Evolutionary conservation across 2,329 filamentous ascomycete species (phyloP).

Genomic region (Zopfia rhizophila): DNA sequence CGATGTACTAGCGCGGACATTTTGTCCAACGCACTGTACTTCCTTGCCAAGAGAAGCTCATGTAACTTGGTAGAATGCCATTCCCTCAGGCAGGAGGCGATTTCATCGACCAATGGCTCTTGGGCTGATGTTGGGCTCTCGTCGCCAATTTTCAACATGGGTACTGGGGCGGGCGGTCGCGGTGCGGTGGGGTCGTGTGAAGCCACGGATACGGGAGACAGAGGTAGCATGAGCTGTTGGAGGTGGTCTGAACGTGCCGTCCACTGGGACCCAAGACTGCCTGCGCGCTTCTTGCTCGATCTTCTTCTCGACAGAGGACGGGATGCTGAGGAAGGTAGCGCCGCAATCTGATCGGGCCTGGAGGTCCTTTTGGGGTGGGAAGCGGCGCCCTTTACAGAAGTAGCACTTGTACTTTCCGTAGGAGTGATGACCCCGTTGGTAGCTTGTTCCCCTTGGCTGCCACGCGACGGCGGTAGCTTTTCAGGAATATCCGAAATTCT

Average conservation of each 20-base stretch:
- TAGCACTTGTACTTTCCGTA: constrained; percentile 48
- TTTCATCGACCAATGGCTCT: constrained; percentile 96
- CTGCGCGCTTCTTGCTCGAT: constrained; percentile 45
- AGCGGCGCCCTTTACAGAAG: constrained; percentile 31
- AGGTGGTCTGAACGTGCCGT: constrained; percentile 52
- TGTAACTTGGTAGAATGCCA: constrained; percentile 99
- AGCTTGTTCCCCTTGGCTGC: constrained; percentile 33
- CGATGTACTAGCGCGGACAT: constrained; percentile 82
- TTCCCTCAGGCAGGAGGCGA: constrained; percentile 93
- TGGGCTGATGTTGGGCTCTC: constrained; percentile 90
- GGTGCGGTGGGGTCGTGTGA: constrained; percentile 73
- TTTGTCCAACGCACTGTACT: constrained; percentile 83
- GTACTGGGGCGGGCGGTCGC: constrained; percentile 90
- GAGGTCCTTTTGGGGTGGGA: constrained; percentile 31
- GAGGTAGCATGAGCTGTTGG: constrained; percentile 49
- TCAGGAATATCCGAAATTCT: constrained; percentile 29
- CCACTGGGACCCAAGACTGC: constrained; percentile 50
- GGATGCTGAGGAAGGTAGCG: constrained; percentile 33
- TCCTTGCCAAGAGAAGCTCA: constrained; percentile 83
- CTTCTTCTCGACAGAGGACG: constrained; percentile 40
- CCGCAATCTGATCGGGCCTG: constrained; percentile 37
- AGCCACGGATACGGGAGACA: constrained; percentile 50
- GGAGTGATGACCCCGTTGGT: constrained; percentile 52
- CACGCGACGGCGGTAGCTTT: constrained; percentile 20
- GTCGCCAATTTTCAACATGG: constrained; percentile 97